Evolutionary conservation across 192 early-diverging fungal species (phyloP), one percentile per base, ranked within the genome.

Genomic region (Coemansia sp.): DNA sequence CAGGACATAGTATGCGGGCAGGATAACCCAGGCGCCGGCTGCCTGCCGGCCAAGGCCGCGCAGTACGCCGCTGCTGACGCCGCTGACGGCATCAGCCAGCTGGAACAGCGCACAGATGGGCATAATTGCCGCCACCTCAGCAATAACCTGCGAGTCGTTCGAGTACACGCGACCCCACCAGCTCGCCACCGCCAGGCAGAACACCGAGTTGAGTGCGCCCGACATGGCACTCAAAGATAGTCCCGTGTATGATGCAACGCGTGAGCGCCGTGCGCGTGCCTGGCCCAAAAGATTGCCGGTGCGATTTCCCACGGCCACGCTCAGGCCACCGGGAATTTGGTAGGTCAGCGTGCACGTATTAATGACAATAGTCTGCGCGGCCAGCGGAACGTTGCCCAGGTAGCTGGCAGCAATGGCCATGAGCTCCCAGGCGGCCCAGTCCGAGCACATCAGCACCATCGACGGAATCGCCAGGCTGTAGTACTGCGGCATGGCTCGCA

Each of bases 71-170:
- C 81, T 79, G n/a, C 80, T 80, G n/a, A 87, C 75, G 48, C 75
- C 79, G 20, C 83, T 82, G 6, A 84, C 46, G 4, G 80, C 80
- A 61, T 90, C 88, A 5, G 55, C 11, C 53, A 72, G 55, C 60
- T 91, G 89, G 70, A 85, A 90, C 21, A 85, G 17, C 1, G 90
- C 91, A 17, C 79, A 86, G 11, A 91, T 57, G 0, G 93, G 93
- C 65, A 95, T 69, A 10, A 94, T 78, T 31, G 47, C 58, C 2
- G 89, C 85, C 1, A 94, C 89, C 5, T 87, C 61, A 10, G 48
- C 60, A 50, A 91, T 70, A 10, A 98, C 87, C 0, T 81, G 79
- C 0, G 58, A 50, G 62, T 94, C 87, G 34, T 79, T 59, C 17
- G 85, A 87, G 60, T 87, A 88, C 23, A 88, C 31, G 19, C 46